Base-by-base conservation (phyloP, 495 filamentous ascomycete genomes). In the Penicillium lividum region DNA sequence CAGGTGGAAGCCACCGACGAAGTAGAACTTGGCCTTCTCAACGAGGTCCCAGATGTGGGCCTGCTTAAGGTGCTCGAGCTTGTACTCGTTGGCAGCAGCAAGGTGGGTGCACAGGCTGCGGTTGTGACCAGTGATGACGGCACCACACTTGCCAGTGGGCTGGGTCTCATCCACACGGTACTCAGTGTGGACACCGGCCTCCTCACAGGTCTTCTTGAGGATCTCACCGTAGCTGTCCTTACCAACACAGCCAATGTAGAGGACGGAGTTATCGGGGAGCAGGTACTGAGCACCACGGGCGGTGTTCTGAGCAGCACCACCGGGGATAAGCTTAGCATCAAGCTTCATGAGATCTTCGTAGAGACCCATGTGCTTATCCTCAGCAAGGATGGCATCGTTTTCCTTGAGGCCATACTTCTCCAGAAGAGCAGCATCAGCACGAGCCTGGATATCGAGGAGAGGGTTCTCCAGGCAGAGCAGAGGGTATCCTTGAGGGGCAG, bases 231-330 rank as follows among this genome's bases (percentile, higher is more conserved):
- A 94, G 73, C 92, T 90, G 82, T 99, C 94, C 54, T 88, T 80
- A 61, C 94, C 94, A 51, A 96, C 89, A 68, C 93, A 91, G 67
- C 94, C 94, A 64, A 98, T 84, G 83, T 92, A 99, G 70, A 95
- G 80, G 68, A 92, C 88, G 51, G 88, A 92, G 65, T 95, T 85
- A 29, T 87, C 80, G 11, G 91, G 88, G 51, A 98, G 90, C 46
- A 98, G 83, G 79, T 98, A 98, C 86, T 88, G 90, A 55, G 93
- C 95, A 67, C 94, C 94, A 67, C 94, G 89, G 65, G 95, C 94
- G 55, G 93, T 93, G 84, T 99, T 99, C 77, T 99, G 94, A 28
- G 95, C 94, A 57, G 95, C 95, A 70, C 94, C 94, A 68, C 94
- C 94, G 54, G 94, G 91, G 73, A 99, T 92, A 70, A 97, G 82